Evolutionary conservation across 1,284 basidiomycete species (phyloP).

Genomic region (Ustilago trichophora): DNA sequence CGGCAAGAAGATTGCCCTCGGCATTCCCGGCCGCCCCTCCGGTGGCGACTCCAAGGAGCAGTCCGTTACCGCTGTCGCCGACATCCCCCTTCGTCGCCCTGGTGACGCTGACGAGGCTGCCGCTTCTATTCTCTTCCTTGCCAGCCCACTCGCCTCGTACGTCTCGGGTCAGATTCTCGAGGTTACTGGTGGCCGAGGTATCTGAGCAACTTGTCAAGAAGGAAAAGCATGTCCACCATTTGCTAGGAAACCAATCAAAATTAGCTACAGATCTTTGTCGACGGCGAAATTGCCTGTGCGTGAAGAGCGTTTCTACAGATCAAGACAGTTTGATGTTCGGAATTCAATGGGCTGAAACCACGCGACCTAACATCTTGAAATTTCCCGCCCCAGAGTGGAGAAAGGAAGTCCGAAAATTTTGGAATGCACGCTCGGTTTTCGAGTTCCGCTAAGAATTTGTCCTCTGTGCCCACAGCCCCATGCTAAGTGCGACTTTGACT

Average conservation of each 20-base stretch:
- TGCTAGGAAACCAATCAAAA: neutral
- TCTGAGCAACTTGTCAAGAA: slow-evolving; percentile 35
- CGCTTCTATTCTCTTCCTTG: slow-evolving; percentile 68
- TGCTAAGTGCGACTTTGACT: neutral
- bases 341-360: too few relatives aligned
- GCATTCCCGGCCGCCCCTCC: slow-evolving; percentile 67
- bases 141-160: slow-evolving; percentile 80
- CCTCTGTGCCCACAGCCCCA: too few relatives aligned
- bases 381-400: slow-evolving; percentile 1
- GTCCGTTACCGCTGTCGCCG: slow-evolving; percentile 68
- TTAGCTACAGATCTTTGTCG: too few relatives aligned
- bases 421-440: neutral
- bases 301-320: too few relatives aligned
- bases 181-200: slow-evolving; percentile 60
- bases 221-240: too few relatives aligned
- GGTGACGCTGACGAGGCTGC: slow-evolving; percentile 81
- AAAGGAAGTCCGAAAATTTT: slow-evolving; percentile 1
- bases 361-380: too few relatives aligned
- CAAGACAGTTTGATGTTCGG: too few relatives aligned
- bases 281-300: too few relatives aligned
- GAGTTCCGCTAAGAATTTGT: neutral
- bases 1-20: slow-evolving; percentile 83
- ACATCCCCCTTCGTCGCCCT: slow-evolving; percentile 79
- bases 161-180: slow-evolving; percentile 80
- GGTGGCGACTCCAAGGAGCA: slow-evolving; percentile 75